Conservation (phyloP, 805 yeast genomes). For the Wickerhamomyces hampshirensis region DNA sequence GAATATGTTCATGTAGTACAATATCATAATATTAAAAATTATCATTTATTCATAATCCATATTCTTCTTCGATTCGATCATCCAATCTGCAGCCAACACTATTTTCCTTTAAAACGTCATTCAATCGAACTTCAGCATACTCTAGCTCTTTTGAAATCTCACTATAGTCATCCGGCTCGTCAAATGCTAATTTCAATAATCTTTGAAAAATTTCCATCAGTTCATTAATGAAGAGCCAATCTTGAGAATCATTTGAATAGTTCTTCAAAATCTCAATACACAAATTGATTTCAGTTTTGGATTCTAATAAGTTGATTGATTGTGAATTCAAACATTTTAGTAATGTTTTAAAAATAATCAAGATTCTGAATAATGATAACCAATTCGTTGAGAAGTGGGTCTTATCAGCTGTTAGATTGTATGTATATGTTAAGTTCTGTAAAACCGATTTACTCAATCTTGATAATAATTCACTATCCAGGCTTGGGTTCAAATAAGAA, state of each 20-base stretch:
- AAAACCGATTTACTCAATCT: constrained; percentile 41
- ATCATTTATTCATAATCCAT: constrained; percentile 22
- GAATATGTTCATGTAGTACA: no score
- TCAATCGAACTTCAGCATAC: constrained; percentile 41
- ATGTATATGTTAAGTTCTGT: constrained; percentile 41
- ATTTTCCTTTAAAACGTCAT: constrained; percentile 41
- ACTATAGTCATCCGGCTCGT: constrained; percentile 36
- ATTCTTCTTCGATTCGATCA: constrained; percentile 21
- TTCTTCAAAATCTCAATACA: constrained; percentile 44
- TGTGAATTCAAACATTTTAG: constrained; percentile 44
- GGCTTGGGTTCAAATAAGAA: constrained; percentile 42
- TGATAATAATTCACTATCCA: constrained; percentile 35
- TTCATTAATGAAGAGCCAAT: constrained; percentile 43
- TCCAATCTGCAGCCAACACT: constrained; percentile 36
- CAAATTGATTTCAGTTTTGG: constrained; percentile 44
- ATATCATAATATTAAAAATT: no score
- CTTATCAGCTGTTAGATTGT: constrained; percentile 37
- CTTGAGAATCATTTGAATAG: constrained; percentile 33
- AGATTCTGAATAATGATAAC: constrained; percentile 45
- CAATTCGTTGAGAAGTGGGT: constrained; percentile 41
- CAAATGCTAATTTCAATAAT: constrained; percentile 39
- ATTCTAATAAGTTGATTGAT: constrained; percentile 40
- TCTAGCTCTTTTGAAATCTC: constrained; percentile 35
- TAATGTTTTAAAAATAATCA: constrained; percentile 43
- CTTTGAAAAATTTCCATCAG: constrained; percentile 43